Conservation (phyloP, 768 basidiomycete species). For the Auricularia heimuer region DNA sequence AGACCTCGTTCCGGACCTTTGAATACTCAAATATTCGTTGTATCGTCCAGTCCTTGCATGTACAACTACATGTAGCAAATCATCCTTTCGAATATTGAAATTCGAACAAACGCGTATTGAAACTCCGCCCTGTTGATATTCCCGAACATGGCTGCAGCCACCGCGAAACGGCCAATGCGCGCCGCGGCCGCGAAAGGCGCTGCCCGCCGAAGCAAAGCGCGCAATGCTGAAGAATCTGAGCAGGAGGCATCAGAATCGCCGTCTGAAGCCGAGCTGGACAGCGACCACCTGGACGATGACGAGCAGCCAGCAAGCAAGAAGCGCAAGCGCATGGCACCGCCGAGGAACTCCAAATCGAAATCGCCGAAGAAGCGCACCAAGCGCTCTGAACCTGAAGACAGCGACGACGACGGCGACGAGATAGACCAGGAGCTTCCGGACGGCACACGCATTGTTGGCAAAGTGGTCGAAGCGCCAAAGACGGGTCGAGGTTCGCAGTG, state of each 20-base stretch:
- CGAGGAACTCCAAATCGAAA: constrained; percentile 16
- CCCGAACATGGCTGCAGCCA: neutral
- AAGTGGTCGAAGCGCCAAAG: constrained; percentile 71
- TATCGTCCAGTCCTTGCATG: neutral
- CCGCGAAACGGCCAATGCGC: neutral
- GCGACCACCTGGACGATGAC: constrained; percentile 28
- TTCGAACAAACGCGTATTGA: neutral
- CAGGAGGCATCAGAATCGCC: neutral
- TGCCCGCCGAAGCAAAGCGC: neutral
- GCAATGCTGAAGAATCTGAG: neutral
- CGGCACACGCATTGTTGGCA: constrained; percentile 63
- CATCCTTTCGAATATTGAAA: neutral
- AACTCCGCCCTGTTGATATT: neutral
- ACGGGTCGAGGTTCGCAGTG: constrained; percentile 58
- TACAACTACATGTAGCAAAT: neutral
- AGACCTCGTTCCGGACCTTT: constrained; percentile 13
- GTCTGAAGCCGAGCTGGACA: constrained; percentile 16
- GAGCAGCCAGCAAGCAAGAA: constrained; percentile 15
- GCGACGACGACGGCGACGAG: constrained; percentile 32
- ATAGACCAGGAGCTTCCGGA: constrained; percentile 36
- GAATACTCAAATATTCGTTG: neutral
- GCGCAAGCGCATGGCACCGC: constrained; percentile 14
- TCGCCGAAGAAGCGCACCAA: constrained; percentile 4
- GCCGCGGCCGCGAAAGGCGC: neutral
- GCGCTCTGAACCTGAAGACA: constrained; percentile 17